These are phyloP conservation scores for Fusarium musae DNA, from an alignment of 2,329 filamentous ascomycete species.

Conservation along the genomic window DNA sequence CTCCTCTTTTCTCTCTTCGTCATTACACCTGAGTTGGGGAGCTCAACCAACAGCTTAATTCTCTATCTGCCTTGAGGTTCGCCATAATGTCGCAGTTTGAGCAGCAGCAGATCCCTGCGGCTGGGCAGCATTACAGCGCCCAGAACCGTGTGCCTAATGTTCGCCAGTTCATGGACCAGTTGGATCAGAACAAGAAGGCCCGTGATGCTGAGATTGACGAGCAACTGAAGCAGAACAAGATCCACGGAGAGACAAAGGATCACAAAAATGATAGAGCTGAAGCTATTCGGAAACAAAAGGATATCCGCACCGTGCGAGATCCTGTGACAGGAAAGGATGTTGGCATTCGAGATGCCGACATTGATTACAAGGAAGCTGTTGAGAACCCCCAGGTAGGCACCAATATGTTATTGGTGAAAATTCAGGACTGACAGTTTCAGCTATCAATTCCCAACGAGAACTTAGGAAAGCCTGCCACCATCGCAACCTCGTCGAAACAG, in stretches of 20 bases:
- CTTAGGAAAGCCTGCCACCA: conserved; percentile 76
- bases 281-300: conserved; percentile 50
- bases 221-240: conserved; percentile 54
- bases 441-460: conserved; percentile 92
- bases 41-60: conserved; percentile 9
- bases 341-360: conserved; percentile 83
- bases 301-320: conserved; percentile 82
- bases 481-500: conserved; percentile 77
- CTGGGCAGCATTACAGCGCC: conserved; percentile 80
- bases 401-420: accelerated
- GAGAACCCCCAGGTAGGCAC: conserved; percentile 74
- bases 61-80: conserved; percentile 4
- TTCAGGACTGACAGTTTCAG: conserved; percentile 35
- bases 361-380: conserved; percentile 73
- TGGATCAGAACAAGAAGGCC: conserved; percentile 82
- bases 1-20: neutral
- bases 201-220: conserved; percentile 79
- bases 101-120: conserved; percentile 56
- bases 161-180: conserved; percentile 80
- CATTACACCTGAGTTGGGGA: conserved; percentile 10
- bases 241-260: conserved; percentile 52
- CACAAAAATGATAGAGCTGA: conserved; percentile 53
- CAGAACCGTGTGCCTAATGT: conserved; percentile 88
- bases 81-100: conserved; percentile 51
- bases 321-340: conserved; percentile 89